Percentiles rank a stretch among this genome's conserved stretches.
Evolutionary conservation across 805 yeast species (phyloP).

Genomic region (Blastobotrys terrestris): DNA sequence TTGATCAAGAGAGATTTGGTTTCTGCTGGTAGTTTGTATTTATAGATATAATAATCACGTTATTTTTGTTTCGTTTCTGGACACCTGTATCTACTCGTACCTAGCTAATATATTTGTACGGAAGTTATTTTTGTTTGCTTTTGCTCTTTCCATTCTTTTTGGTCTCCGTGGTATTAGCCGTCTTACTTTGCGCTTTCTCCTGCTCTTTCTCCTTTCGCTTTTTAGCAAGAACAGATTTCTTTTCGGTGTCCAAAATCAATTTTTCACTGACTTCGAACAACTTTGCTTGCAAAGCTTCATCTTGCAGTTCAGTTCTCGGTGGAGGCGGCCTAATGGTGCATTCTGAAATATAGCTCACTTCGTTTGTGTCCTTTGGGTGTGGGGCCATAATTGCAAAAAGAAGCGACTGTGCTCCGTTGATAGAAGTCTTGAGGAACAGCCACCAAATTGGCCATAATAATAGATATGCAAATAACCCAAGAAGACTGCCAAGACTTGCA

Average conservation of each 20-base stretch:
- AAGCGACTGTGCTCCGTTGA: constrained; percentile 74
- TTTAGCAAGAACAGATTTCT: constrained; percentile 61
- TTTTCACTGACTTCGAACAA: constrained; percentile 52
- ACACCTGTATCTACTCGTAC: neutral
- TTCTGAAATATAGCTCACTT: constrained; percentile 70
- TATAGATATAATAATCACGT: constrained; percentile 26
- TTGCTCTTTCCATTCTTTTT: constrained; percentile 7
- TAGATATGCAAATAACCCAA: constrained; percentile 57
- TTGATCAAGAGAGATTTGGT: constrained; percentile 93
- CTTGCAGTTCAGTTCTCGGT: constrained; percentile 59
- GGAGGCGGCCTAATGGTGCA: constrained; percentile 46
- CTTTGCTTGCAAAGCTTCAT: constrained; percentile 51
- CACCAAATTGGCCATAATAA: constrained; percentile 77
- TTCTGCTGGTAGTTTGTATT: constrained; percentile 89
- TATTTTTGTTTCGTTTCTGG: neutral
- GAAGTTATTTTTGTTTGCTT: neutral
- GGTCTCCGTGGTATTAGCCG: constrained; percentile 5
- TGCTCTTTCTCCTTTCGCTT: constrained; percentile 35
- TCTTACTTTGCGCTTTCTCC: neutral
- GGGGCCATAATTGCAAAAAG: constrained; percentile 69
- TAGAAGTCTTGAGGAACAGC: constrained; percentile 68
- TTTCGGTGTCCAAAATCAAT: constrained; percentile 57
- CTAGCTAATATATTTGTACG: neutral
- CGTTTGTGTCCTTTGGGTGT: constrained; percentile 51
- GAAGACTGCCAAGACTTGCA: constrained; percentile 65